Evolutionary conservation across 345 rosid species (phyloP), one percentile per base, ranked within the genome.

Genomic region (Populus tremula): DNA sequence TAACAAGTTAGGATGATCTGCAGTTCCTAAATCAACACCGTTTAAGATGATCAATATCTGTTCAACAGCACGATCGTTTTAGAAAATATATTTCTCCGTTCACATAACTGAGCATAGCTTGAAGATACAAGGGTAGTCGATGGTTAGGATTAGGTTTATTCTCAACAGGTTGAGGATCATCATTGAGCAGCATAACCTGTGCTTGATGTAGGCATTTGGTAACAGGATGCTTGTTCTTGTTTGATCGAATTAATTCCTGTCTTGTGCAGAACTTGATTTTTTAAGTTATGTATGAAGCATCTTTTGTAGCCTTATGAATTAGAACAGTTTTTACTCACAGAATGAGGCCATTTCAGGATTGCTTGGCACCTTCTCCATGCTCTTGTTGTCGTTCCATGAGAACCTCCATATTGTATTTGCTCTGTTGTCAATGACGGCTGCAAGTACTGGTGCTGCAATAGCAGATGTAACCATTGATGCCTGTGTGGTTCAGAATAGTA

Each of bases 381-480:
- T 94, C 18, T 29, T 92, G 72, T 76, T 94, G 81, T 88, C 97
- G 16, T 80, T 91, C 78, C 88, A 89, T 43, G 87, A 86, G 70
- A 89, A 87, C 76, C 86, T 94, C 82, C 93, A 93, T 77, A 85
- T 96, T 53, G 86, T 84, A 41, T 83, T 94, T 71, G 94, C 98
- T 27, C 33, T 96, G 25, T 67, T 86, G 66, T 84, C 91, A 78
- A 87, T 96, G 87, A 91, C 95, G 1, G 85, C 89, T 41, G 84
- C 89, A 82, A 94, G 97, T 88, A 88, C 94, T 67, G 88, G 91
- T 69, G 89, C 87, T 72, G 98, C 99, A 0, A 89, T 96, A 71
- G 94, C 97, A 8, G 99, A 96, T 69, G 99, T 96, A 23, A 96
- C 99, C 0, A 87, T 96, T 11, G 98, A 94, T 85, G 99, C 99